A percentile compares a stretch with the other conserved stretches of the same genome.
phyloP scores from a whole-genome alignment of 805 yeast genomes.

The Maudiozyma barnettii region DNA sequence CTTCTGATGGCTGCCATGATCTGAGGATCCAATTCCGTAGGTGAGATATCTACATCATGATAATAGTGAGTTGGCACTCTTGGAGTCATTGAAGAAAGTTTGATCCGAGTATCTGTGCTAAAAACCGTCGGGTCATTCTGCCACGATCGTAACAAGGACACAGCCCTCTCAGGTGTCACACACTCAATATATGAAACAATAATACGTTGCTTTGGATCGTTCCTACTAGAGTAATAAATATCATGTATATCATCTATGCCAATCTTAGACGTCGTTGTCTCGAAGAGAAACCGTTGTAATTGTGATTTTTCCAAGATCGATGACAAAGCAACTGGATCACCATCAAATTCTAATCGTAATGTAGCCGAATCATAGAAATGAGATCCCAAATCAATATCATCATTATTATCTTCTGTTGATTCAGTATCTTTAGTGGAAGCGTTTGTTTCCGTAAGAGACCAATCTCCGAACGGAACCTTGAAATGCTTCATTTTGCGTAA shows the following conservation, averaged over 20 bases:
- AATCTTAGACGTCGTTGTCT: neutral
- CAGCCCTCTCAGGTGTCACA: constrained; percentile 7
- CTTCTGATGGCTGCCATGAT: neutral
- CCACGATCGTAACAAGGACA: constrained; percentile 8
- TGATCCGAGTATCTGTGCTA: neutral
- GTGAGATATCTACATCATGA: neutral
- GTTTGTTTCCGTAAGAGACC: constrained; percentile 8
- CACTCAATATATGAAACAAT: constrained; percentile 14
- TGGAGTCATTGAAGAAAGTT: neutral
- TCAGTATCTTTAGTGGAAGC: neutral
- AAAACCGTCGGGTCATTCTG: neutral
- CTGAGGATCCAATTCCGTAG: neutral
- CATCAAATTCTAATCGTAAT: constrained; percentile 1
- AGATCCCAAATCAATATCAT: neutral
- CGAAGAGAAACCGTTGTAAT: neutral
- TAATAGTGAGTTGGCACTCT: constrained; percentile 4
- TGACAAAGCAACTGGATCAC: neutral
- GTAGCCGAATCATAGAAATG: constrained; percentile 6
- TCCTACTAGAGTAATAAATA: constrained; percentile 16
- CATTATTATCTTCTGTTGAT: neutral
- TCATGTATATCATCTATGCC: constrained; percentile 2
- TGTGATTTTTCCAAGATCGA: neutral
- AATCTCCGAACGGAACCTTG: constrained; percentile 18
- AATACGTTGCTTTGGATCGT: constrained; percentile 5
- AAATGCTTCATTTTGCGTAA: constrained; percentile 24